Percentiles rank a stretch among this genome's conserved stretches.
phyloP scores from a whole-genome alignment of 2,329 filamentous ascomycete species.

The Juglanconis sp. region DNA sequence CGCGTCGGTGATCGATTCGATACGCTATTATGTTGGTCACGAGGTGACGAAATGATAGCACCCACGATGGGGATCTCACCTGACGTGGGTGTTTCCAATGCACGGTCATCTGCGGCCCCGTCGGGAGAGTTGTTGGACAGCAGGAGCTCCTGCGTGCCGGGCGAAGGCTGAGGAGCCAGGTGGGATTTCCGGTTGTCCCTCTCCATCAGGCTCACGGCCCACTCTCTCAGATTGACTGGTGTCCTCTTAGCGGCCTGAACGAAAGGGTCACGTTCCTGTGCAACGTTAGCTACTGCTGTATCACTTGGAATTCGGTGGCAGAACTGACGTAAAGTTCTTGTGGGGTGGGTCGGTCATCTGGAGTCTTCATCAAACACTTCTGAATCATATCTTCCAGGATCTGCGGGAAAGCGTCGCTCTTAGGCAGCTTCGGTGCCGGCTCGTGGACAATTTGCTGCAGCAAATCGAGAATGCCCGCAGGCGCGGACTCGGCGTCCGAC shows the following conservation, averaged over 20 bases:
- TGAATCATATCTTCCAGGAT: conserved; percentile 97
- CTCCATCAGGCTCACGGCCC: conserved; percentile 93
- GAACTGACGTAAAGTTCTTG: conserved; percentile 81
- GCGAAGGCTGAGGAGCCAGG: conserved; percentile 74
- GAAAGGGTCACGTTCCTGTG: conserved; percentile 85
- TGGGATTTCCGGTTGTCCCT: conserved; percentile 94
- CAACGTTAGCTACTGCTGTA: background rate
- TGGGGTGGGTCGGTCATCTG: conserved; percentile 84
- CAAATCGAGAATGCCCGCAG: conserved; percentile 91
- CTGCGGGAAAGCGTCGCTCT: conserved; percentile 93
- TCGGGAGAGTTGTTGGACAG: conserved; percentile 61
- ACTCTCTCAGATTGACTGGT: conserved; percentile 87
- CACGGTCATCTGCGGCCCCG: conserved; percentile 42
- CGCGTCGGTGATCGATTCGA: conserved; percentile 51
- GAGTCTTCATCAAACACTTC: conserved; percentile 88
- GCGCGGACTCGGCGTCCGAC: conserved; percentile 73
- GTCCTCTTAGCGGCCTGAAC: conserved; percentile 95
- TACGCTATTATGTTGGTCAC: conserved; percentile 43
- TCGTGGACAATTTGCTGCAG: conserved; percentile 97
- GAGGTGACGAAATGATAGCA: conserved; percentile 50
- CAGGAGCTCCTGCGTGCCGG: conserved; percentile 73
- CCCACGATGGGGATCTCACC: conserved; percentile 68
- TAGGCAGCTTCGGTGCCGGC: conserved; percentile 85
- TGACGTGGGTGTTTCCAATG: conserved; percentile 62
- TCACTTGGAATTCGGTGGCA: background rate